phyloP scores from a whole-genome alignment of 2,329 filamentous ascomycete species.

The Venturia nashicola region DNA sequence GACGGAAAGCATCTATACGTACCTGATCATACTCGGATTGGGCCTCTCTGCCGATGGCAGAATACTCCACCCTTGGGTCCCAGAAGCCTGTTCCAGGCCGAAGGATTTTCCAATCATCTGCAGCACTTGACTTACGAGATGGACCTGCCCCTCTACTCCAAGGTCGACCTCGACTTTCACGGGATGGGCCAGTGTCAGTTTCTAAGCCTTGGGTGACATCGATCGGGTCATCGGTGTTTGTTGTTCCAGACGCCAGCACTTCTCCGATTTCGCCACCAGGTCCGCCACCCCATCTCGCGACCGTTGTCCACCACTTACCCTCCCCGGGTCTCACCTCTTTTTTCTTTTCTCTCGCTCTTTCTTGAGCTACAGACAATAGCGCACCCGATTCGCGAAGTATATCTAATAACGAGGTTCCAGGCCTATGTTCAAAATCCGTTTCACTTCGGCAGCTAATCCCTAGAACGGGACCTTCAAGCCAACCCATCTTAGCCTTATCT shows the following conservation, averaged over 20 bases:
- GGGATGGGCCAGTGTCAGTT: not conserved
- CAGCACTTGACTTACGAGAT: constrained; percentile 16
- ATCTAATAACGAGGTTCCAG: constrained; percentile 29
- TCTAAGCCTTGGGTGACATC: constrained; percentile 17
- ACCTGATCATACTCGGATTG: constrained; percentile 40
- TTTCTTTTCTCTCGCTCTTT: constrained; percentile 44
- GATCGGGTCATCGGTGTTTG: constrained; percentile 17
- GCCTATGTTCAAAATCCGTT: constrained; percentile 32
- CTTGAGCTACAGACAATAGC: constrained; percentile 46
- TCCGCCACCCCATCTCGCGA: constrained; percentile 44
- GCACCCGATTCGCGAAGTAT: constrained; percentile 44
- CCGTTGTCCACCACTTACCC: constrained; percentile 48
- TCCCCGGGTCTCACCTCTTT: constrained; percentile 38
- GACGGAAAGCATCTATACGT: constrained; percentile 16
- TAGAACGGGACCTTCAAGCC: constrained; percentile 46
- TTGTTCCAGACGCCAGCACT: constrained; percentile 11
- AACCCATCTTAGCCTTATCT: constrained; percentile 38
- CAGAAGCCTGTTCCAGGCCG: constrained; percentile 38
- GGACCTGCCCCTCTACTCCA: constrained; percentile 20
- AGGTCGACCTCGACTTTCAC: constrained; percentile 15
- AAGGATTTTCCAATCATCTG: constrained; percentile 41
- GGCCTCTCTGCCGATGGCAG: constrained; percentile 41
- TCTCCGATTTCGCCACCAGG: constrained; percentile 32
- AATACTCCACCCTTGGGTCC: constrained; percentile 44
- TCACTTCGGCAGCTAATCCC: constrained; percentile 43